Evolutionary conservation across 176 grass and related monocot genomes (phyloP).

Genomic region (Dactylis glomerata): DNA sequence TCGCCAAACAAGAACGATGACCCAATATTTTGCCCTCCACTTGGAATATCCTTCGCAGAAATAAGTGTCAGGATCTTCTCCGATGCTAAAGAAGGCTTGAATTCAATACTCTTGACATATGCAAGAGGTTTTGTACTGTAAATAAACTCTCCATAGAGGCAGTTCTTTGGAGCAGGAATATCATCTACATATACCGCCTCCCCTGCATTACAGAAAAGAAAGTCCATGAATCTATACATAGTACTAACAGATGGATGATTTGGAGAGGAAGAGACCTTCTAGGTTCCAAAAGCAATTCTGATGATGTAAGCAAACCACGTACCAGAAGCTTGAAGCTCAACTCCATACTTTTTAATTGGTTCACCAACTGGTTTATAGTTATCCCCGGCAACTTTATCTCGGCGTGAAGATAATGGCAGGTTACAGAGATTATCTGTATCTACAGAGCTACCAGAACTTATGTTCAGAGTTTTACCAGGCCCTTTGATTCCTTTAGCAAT

Average conservation of each 20-base stretch:
- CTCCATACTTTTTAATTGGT: conserved; percentile 60
- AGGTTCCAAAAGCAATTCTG: background rate
- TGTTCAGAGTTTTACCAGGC: conserved; percentile 25
- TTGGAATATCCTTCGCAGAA: conserved; percentile 69
- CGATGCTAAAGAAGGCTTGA: conserved; percentile 63
- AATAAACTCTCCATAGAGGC: conserved; percentile 75
- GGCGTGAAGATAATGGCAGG: conserved; percentile 36
- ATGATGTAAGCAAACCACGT: conserved; percentile 13
- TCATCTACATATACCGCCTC: conserved; percentile 92
- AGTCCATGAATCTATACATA: background rate
- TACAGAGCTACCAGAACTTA: background rate
- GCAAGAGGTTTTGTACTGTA: conserved; percentile 70
- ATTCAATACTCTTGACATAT: conserved; percentile 56
- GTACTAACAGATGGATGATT: background rate
- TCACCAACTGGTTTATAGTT: conserved; percentile 63
- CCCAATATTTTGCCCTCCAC: conserved; percentile 70
- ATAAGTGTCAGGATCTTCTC: conserved; percentile 56
- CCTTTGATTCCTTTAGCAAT: conserved; percentile 32
- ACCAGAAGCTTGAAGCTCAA: conserved; percentile 85
- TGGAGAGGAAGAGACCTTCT: background rate
- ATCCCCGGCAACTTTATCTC: conserved; percentile 22
- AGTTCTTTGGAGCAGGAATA: conserved; percentile 65
- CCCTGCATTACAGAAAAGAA: conserved; percentile 32
- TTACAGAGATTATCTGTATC: conserved; percentile 26
- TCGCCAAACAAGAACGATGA: conserved; percentile 38